Conservation (phyloP, 345 rosid species). For the Bruguiera sexangula region DNA sequence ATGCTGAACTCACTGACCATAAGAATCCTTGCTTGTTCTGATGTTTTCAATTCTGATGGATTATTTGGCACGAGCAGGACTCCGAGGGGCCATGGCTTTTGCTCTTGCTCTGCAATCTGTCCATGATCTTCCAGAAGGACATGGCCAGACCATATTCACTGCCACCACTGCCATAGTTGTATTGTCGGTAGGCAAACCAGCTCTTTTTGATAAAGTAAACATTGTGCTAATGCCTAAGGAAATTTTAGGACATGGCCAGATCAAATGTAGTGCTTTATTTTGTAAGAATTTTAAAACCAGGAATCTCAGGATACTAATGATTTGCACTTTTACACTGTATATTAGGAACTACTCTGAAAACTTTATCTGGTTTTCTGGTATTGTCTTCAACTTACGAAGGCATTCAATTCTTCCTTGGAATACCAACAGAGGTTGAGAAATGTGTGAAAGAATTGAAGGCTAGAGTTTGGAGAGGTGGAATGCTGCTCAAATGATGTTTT, state of each 20-base stretch:
- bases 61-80: slow-evolving; percentile 8
- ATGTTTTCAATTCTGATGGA: background rate
- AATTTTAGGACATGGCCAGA: background rate
- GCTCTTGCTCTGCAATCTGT: slow-evolving; percentile 98
- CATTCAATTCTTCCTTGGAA: too few species aligned
- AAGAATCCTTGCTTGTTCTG: background rate
- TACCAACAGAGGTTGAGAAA: too few species aligned
- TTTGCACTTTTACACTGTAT: too few species aligned
- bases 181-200: slow-evolving; percentile 58
- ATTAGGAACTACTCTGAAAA: too few species aligned
- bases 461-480: too few species aligned
- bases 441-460: too few species aligned
- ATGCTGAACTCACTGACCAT: slow-evolving; percentile 1
- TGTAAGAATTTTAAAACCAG: too few species aligned
- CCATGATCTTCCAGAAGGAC: slow-evolving; percentile 98
- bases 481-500: too few species aligned
- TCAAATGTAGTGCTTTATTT: too few species aligned
- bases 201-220: slow-evolving; percentile 4
- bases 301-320: too few species aligned
- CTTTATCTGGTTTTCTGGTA: too few species aligned
- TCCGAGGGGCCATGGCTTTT: slow-evolving; percentile 95
- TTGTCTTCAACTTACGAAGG: too few species aligned
- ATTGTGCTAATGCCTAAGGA: background rate
- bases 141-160: slow-evolving; percentile 96
- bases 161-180: slow-evolving; percentile 98